Evolutionary conservation across 352 stramenopile species (phyloP), one percentile per base, ranked within the genome.

Genomic region (Globisporangium iwayamae): DNA sequence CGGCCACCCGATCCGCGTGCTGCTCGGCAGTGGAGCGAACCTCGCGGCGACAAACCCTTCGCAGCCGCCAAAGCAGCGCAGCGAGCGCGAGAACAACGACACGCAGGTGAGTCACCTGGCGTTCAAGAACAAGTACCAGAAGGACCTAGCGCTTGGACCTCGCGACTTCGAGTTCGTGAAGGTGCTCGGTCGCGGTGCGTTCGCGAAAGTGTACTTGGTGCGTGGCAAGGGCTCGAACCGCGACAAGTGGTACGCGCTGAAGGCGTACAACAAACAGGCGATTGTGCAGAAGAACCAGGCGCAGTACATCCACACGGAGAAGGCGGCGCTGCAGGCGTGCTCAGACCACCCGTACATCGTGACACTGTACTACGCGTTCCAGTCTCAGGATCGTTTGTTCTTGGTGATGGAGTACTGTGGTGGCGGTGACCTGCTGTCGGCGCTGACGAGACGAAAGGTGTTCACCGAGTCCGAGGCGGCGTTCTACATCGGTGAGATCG

Each of bases 81-180:
- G 73, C 20, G 77, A 89, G 2, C 74, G 78, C 20, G 79, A 90
- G 16, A 69, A 61, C 22, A 90, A 91, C 34, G 78, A 83, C 20
- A 91, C 79, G 22, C 77, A 94, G 56, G 85, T 89, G 6, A 82
- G 75, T n/a, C 85, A 94, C 70, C 70, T 94, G 50, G 85, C 85
- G 20, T 94, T 94, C 71, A 94, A 94, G 73, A 95, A 95, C 81
- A 95, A 93, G 69, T 95, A 95, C 73, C 84, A 95, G 69, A 75
- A 92, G 67, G 85, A 92, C 56, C 57, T 95, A 34, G 86, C 86
- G 34, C 69, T 95, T 8, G 84, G 86, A 13, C 86, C 86, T 30
- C 84, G 86, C 38, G 86, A 95, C 68, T 95, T 95, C 45, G 86
- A 95, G 56, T 93, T 95, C 45, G 81, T 95, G 57, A 93, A 93